Evolutionary conservation across 768 basidiomycete species (phyloP).

Genomic region (Trametes coccinea): DNA sequence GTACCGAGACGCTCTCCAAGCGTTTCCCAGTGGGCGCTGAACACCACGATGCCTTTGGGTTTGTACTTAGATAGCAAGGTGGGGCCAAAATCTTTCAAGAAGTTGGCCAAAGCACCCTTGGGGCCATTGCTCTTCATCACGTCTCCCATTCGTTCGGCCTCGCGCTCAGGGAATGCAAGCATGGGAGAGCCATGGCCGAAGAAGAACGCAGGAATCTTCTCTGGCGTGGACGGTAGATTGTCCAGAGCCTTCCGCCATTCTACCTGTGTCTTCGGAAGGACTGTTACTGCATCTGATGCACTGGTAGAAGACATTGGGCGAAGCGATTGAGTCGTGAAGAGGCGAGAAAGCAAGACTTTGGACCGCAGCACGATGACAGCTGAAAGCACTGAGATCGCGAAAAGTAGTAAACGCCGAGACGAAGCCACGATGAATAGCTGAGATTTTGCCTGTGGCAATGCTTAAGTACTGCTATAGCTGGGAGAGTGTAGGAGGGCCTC

Average conservation of each 20-base stretch:
- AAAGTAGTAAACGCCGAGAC: neutral
- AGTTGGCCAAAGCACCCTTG: slow-evolving; percentile 53
- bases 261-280: slow-evolving; percentile 37
- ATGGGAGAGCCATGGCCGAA: slow-evolving; percentile 70
- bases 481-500: no score
- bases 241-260: slow-evolving; percentile 57
- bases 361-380: slow-evolving; percentile 19
- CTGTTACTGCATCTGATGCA: neutral
- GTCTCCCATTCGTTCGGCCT: neutral
- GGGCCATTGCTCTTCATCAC: slow-evolving; percentile 39
- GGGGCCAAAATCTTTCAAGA: slow-evolving; percentile 68
- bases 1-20: slow-evolving; percentile 54
- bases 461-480: no score
- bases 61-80: slow-evolving; percentile 66
- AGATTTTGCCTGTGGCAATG: no score
- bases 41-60: slow-evolving; percentile 78
- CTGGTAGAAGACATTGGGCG: slow-evolving; percentile 23
- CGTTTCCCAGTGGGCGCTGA: slow-evolving; percentile 85
- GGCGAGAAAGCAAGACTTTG: slow-evolving; percentile 20
- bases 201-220: slow-evolving; percentile 75
- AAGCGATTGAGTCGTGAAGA: slow-evolving; percentile 8
- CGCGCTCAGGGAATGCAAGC: slow-evolving; percentile 40
- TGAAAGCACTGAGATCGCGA: slow-evolving; percentile 15
- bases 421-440: slow-evolving; percentile 1
- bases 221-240: slow-evolving; percentile 52